These are phyloP conservation scores for Pythium coloratum DNA, from an alignment of 352 stramenopile genomes.

Conservation along the genomic window DNA sequence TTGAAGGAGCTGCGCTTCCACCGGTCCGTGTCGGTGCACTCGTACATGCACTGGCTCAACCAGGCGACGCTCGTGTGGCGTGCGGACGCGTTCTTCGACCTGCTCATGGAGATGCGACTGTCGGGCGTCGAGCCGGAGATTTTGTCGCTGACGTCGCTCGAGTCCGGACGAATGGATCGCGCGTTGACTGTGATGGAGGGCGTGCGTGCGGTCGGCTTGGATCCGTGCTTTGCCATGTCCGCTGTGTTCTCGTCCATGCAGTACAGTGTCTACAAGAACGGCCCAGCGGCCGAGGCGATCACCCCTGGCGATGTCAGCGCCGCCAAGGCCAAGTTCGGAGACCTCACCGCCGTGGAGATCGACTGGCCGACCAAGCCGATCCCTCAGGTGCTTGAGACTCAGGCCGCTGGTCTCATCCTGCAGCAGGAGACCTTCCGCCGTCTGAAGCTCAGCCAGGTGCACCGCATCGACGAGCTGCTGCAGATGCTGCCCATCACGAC, in stretches of 20 bases:
- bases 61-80: constrained; percentile 78
- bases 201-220: constrained; percentile 75
- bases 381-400: constrained; percentile 79
- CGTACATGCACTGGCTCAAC: constrained; percentile 86
- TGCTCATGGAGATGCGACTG: constrained; percentile 86
- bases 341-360: constrained; percentile 49
- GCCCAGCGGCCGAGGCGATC: constrained; percentile 48
- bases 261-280: constrained; percentile 67
- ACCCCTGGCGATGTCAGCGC: constrained; percentile 47
- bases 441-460: constrained; percentile 78
- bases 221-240: constrained; percentile 87
- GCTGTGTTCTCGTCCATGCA: constrained; percentile 85
- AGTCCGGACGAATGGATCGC: constrained; percentile 80
- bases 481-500: constrained; percentile 86
- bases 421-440: constrained; percentile 86
- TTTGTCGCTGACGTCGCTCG: constrained; percentile 80
- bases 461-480: constrained; percentile 77
- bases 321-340: constrained; percentile 62
- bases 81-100: constrained; percentile 81
- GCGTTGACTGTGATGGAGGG: constrained; percentile 88
- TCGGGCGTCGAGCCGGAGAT: constrained; percentile 81
- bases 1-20: constrained; percentile 75
- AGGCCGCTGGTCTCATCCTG: constrained; percentile 76
- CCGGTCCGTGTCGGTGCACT: constrained; percentile 61
- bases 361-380: constrained; percentile 80